These are phyloP conservation scores for Colletotrichum sp. DNA, from an alignment of 2,329 filamentous ascomycete species.

Conservation along the genomic window DNA sequence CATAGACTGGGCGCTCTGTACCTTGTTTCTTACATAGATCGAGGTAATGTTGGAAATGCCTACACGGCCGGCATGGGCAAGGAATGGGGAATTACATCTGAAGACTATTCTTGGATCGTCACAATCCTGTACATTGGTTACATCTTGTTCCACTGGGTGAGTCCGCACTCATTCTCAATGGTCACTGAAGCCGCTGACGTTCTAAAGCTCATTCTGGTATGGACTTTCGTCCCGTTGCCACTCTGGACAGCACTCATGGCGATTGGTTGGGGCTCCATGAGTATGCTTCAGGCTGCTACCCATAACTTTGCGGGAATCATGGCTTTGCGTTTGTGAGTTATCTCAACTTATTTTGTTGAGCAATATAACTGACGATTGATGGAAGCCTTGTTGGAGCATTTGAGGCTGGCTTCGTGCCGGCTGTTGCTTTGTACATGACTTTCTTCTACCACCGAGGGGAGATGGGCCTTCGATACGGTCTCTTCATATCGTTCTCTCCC, in stretches of 20 bases:
- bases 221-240: slow-evolving; percentile 23
- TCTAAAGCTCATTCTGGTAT: slow-evolving; percentile 1
- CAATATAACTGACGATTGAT: neutral
- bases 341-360: slow-evolving; percentile 28
- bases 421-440: slow-evolving; percentile 46
- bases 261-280: slow-evolving; percentile 7
- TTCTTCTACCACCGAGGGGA: slow-evolving; percentile 60
- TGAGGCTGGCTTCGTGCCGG: slow-evolving; percentile 47
- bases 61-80: slow-evolving; percentile 17
- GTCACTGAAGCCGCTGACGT: neutral
- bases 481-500: slow-evolving; percentile 73
- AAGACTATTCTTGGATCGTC: slow-evolving; percentile 17
- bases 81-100: slow-evolving; percentile 7
- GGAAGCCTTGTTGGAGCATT: slow-evolving; percentile 39
- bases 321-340: slow-evolving; percentile 30
- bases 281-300: slow-evolving; percentile 34
- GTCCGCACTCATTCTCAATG: too few relatives aligned
- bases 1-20: neutral
- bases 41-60: slow-evolving; percentile 14
- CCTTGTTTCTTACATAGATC: slow-evolving; percentile 7
- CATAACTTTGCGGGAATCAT: slow-evolving; percentile 40
- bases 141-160: slow-evolving; percentile 2
- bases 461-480: slow-evolving; percentile 71
- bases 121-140: slow-evolving; percentile 7
- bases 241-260: slow-evolving; percentile 21